Base-by-base conservation (phyloP, 2,329 filamentous ascomycete genomes). In the Aspergillus carbonarius region DNA sequence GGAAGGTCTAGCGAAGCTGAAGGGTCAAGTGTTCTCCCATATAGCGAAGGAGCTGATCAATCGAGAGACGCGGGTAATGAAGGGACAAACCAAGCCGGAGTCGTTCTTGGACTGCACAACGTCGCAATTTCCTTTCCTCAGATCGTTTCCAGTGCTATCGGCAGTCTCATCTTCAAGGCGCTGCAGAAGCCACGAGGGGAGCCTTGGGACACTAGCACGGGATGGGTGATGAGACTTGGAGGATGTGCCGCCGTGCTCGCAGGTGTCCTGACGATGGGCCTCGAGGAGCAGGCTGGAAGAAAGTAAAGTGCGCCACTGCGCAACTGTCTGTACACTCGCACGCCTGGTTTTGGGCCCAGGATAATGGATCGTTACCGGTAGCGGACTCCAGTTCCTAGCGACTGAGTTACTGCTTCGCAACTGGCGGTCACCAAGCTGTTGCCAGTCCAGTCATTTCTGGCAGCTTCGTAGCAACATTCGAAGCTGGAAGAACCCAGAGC, bases 71-170 rank as follows among this genome's bases (percentile, higher is more conserved):
- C 25, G n/a, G 23, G 12, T 15, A 18, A 20, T 9, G 15, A 52
- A 12, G 4, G 32, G 3, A 12, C n/a, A 17, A 54, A 54, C 12
- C 54, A 55, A 49, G 54, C 54, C 15, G 54, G 54, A 10, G 34
- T 55, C 35, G 46, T 39, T 17, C 44, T 55, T 9, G 54, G 54
- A 17, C 23, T 55, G 13, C 54, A 55, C 34, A 55, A 55, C 34
- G 54, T 55, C 32, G 44, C 46, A 8, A 55, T 55, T 32, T 55
- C 54, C 13, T 55, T 55, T 13, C 54, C 54, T 13, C 54, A 55
- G 30, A 55, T 55, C 15, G 20, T 55, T 9, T 55, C 54, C n/a
- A 49, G 54, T 20, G 54, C 54, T 7, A 34, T 55, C 32, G 44
- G 54, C 32, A 55, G 54, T 12, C 20, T 55, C 10, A 55, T 55